Evolutionary conservation across 148 eudicot genomes (phyloP), one percentile per base, ranked within the genome.

Genomic region (Vaccinium corymbosum): DNA sequence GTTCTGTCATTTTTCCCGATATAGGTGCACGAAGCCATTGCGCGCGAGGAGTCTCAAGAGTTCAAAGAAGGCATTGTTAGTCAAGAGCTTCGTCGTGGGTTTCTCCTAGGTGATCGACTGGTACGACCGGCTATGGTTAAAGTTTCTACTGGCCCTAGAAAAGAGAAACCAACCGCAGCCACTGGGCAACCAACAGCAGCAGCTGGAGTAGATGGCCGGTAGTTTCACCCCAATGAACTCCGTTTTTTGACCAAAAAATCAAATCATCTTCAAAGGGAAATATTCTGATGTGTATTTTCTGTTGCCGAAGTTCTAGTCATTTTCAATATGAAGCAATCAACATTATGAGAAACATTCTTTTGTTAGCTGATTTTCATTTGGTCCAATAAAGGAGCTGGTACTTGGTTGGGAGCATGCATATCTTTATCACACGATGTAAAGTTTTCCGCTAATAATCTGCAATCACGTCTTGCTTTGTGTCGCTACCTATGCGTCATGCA

Each of bases 111-210:
- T 49, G 91, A 86, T 83, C 93, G 92, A n/a, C 86, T 96, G 32
- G 74, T 96, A 84, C 89, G 99, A 90, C 95, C 98, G 0, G 98
- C 99, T 35, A 94, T 89, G 92, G 98, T 96, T 55, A 94, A 94
- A 86, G 98, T 96, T 77, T 96, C 99, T 35, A 86, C 94, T 25
- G 99, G 99, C 27, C 93, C 93, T 22, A 89, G 92, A 83, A 90
- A 87, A 82, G 89, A 84, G 81, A 85, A 88, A 81, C 82, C 80
- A 59, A 13, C 77, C 13, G 49, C 81, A 35, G 76, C 73, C 29
- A 48, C 86, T 11, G 92, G 90, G 70, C 90, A 89, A 81, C 87
- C 93, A 56, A 83, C 91, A 32, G 56, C 93, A 15, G 85, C 88
- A 77, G 92, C 87, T 73, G 90, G 84, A 56, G 76, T 85, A 32